These are phyloP conservation scores for Cruciata laevipes DNA, from an alignment of 257 asterid species.

Conservation along the genomic window DNA sequence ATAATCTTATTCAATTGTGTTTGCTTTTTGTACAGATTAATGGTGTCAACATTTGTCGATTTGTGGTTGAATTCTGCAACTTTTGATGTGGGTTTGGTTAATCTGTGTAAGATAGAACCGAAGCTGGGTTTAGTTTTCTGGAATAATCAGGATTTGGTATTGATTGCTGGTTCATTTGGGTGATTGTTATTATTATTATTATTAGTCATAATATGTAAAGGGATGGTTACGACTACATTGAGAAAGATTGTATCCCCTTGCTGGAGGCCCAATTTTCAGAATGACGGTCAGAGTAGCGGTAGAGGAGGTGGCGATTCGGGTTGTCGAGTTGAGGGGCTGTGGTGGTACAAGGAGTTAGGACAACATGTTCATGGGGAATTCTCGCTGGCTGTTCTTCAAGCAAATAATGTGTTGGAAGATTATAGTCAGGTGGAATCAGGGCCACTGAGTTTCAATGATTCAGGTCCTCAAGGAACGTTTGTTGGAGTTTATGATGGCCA, in stretches of 20 bases:
- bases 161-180: slow-evolving; percentile 24
- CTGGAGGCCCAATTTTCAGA: slow-evolving; percentile 48
- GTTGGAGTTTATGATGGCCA: slow-evolving; percentile 92
- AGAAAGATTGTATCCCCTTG: slow-evolving; percentile 59
- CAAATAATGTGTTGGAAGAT: slow-evolving; percentile 66
- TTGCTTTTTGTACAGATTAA: slow-evolving; percentile 31
- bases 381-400: slow-evolving; percentile 85
- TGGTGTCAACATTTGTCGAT: slow-evolving; percentile 32
- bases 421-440: slow-evolving; percentile 86
- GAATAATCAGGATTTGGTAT: slow-evolving; percentile 16
- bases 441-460: slow-evolving; percentile 47
- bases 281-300: slow-evolving; percentile 33
- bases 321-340: slow-evolving; percentile 54
- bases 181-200: slow-evolving; percentile 5
- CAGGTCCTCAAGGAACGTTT: slow-evolving; percentile 72
- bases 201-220: slow-evolving; percentile 28
- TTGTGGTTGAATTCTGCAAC: slow-evolving; percentile 24
- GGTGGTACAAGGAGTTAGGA: slow-evolving; percentile 79
- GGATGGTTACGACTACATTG: slow-evolving; percentile 62
- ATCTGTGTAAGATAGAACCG: slow-evolving; percentile 21
- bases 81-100: slow-evolving; percentile 34
- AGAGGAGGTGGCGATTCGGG: slow-evolving; percentile 32
- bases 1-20: slow-evolving; percentile 13
- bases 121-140: slow-evolving; percentile 21
- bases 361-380: slow-evolving; percentile 66